Base-by-base conservation (phyloP, 2,329 filamentous ascomycete genomes). In the Simplicillium aogashimaense region DNA sequence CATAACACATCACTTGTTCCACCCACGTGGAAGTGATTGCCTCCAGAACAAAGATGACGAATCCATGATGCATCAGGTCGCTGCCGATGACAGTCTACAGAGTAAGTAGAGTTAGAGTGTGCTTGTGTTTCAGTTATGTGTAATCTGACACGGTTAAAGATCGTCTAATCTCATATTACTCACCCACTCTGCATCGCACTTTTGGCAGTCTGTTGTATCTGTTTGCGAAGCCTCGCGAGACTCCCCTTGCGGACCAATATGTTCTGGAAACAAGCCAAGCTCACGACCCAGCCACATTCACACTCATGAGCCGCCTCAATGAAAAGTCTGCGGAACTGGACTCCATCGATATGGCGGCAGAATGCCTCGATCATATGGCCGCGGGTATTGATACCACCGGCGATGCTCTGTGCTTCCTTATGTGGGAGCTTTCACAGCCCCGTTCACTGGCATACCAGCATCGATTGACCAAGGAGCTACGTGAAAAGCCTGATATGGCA, bases 311-410 rank as follows among this genome's bases (percentile, higher is more conserved):
- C 51, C 71, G 76, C 29, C 70, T 84, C 47, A 59, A 74, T 52
- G 60, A 76, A 50, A 65, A 76, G 59, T 55, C 59, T 5, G 51
- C 44, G 4, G 56, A 63, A 4, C 63, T 81, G 29, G 65, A 72
- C 29, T 55, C 63, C 3, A 58, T 74, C 3, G 70, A 79, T 49
- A 70, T 76, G 46, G 78, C 78, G 0, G 79, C 80, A 15, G 81
- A 86, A 56, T 82, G 77, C 49, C 70, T 82, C 42, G 81, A 85
- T 49, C 81, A 85, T 54, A 78, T 85, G 74, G 77, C 74, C 0
- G 81, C 81, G 0, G 81, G 81, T 0, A 83, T 85, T 44, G 81
- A 85, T 49, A 85, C 81, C 1, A 84, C 81, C 0, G 79, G 80
- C 13, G 81, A 85, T 47, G 78, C 69, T 0, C 63, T 85, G 0